Evolutionary conservation across 768 basidiomycete genomes (phyloP), one percentile per base, ranked within the genome.

Genomic region (Boletus rubroflammeus): DNA sequence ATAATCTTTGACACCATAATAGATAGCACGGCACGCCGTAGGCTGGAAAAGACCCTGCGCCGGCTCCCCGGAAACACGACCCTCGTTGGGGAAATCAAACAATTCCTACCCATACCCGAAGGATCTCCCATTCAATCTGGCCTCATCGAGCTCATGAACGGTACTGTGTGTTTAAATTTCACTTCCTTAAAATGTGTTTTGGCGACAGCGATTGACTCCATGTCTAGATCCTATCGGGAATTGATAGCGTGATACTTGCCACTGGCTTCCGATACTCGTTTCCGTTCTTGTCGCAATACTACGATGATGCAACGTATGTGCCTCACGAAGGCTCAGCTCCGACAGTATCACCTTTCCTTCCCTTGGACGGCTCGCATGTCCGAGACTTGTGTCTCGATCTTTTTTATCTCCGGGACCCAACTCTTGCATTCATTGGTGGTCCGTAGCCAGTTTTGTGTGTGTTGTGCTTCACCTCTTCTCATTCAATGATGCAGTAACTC

Each of bases 251-350:
- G 14, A 59, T 62, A 42, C 25, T 56, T 13, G 39, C 61, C 2
- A 62, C 62, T 9, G 57, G 52, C 1, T 59, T 42, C 47, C 43
- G 50, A 21, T 50, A 54, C n/a, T 56, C 61, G 13, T 62, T 35
- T 13, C 62, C 61, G 26, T 63, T 63, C 50, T 44, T 56, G 34
- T 25, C 57, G 7, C 61, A 55, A 31, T 59, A 59, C 34, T 62
- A 62, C 32, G 61, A 62, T 3, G 45, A 17, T 15, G 50, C 53
- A 17, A 25, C 51, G 2, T 49, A 47, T 5, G 38, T 28, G 2
- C 48, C 53, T 14, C 45, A 45, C 2, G 32, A 31, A n/a, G 44
- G 50, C 1, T 47, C 48, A 3, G 29, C 44, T 11, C 0, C 29
- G 14, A 38, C 38, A 4, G 44, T 59, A 36, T 36, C 35, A 17